phyloP scores from a whole-genome alignment of 495 filamentous ascomycete species.

The Aspergillus biplanus region DNA sequence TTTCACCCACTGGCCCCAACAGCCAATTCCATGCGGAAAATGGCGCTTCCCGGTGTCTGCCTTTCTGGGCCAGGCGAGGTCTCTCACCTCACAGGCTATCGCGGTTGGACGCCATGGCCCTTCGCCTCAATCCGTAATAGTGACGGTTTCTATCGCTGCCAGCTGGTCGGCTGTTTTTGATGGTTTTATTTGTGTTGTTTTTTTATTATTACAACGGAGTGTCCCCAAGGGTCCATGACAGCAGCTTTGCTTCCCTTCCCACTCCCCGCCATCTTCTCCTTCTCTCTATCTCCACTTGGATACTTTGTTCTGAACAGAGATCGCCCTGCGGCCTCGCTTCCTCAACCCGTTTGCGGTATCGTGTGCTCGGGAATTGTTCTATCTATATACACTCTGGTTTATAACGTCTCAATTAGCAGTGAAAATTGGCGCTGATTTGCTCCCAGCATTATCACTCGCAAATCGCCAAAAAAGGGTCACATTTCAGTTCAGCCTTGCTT shows the following conservation, averaged over 20 bases:
- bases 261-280: background rate
- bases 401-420: background rate
- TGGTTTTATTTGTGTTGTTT: background rate
- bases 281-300: background rate
- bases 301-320: background rate
- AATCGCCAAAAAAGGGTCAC: background rate
- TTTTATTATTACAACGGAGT: background rate
- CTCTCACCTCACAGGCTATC: conserved; percentile 16
- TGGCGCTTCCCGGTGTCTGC: conserved; percentile 18
- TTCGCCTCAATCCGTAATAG: conserved; percentile 13
- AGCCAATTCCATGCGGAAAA: conserved; percentile 16
- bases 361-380: background rate
- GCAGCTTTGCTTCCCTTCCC: background rate
- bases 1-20: conserved; percentile 2
- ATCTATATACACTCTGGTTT: background rate
- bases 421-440: background rate
- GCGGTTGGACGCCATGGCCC: conserved; percentile 16
- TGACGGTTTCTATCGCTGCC: conserved; percentile 6
- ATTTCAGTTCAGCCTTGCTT: background rate
- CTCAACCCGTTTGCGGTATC: background rate
- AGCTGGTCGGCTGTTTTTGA: conserved; percentile 1
- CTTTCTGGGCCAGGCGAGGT: background rate
- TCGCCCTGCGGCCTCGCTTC: background rate
- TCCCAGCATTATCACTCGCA: background rate
- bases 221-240: conserved; percentile 1